phyloP scores from a whole-genome alignment of 345 rosid genomes.

The Camelina sativa region DNA sequence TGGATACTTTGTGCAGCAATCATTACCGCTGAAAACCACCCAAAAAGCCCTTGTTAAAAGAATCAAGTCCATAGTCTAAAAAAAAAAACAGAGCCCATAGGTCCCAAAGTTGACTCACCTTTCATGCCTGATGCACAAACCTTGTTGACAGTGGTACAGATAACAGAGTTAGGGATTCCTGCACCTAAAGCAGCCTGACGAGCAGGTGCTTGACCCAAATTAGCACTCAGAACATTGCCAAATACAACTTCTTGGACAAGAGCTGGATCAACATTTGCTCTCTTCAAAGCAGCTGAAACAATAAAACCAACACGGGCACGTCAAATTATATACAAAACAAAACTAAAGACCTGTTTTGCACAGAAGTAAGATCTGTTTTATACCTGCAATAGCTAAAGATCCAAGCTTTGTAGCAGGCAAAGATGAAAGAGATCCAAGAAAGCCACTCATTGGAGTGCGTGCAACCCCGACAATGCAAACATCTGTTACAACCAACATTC shows the following conservation, averaged over 20 bases:
- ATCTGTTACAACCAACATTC: constrained; percentile 51
- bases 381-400: constrained; percentile 83
- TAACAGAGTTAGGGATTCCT: constrained; percentile 83
- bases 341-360: constrained; percentile 17
- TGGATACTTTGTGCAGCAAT: constrained; percentile 96
- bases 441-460: constrained; percentile 95
- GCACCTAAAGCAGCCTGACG: constrained; percentile 98
- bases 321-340: constrained; percentile 23
- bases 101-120: constrained; percentile 50
- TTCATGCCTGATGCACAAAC: constrained; percentile 99
- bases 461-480: constrained; percentile 98
- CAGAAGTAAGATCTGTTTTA: background rate
- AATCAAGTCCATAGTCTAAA: background rate
- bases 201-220: constrained; percentile 99
- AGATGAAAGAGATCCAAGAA: constrained; percentile 85
- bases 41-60: constrained; percentile 5
- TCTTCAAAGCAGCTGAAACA: constrained; percentile 79
- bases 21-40: constrained; percentile 73
- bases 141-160: constrained; percentile 93
- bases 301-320: constrained; percentile 10
- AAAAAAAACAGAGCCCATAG: constrained; percentile 14
- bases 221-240: constrained; percentile 96
- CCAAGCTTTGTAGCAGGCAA: constrained; percentile 95
- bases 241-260: constrained; percentile 91
- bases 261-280: constrained; percentile 86